Percentiles rank a stretch among this genome's conserved stretches.
phyloP scores from a whole-genome alignment of 73 alveolate genomes.

The Paramecium sexaurelia region DNA sequence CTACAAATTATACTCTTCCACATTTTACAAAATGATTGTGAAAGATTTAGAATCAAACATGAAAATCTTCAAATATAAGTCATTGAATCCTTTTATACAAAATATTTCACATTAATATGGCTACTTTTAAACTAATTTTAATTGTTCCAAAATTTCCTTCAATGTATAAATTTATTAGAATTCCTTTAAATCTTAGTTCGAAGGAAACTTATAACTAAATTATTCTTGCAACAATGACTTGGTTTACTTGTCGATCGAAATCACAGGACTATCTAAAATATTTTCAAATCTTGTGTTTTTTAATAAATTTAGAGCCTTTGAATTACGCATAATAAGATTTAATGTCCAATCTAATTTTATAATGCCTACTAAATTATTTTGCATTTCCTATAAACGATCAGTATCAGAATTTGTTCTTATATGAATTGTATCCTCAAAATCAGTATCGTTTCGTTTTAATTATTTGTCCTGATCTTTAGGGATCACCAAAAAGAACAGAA shows the following conservation, averaged over 20 bases:
- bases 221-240: background rate
- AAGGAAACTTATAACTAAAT: background rate
- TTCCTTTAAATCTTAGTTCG: background rate
- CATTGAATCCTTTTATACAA: background rate
- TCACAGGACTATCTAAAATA: background rate
- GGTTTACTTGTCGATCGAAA: background rate
- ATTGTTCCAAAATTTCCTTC: background rate
- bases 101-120: constrained; percentile 28
- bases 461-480: background rate
- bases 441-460: background rate
- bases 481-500: background rate
- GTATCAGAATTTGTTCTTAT: constrained; percentile 23
- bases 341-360: background rate
- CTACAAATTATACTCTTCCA: background rate
- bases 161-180: background rate
- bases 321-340: background rate
- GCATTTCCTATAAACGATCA: background rate
- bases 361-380: background rate
- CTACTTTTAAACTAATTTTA: background rate
- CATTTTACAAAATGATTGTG: background rate
- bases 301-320: background rate
- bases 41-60: background rate
- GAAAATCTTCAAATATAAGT: background rate
- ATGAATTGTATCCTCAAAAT: background rate
- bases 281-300: background rate